Percentiles rank a stretch among this genome's conserved stretches.
Evolutionary conservation across 192 early-diverging fungal species (phyloP).

Genomic region (Backusella morwellensis): DNA sequence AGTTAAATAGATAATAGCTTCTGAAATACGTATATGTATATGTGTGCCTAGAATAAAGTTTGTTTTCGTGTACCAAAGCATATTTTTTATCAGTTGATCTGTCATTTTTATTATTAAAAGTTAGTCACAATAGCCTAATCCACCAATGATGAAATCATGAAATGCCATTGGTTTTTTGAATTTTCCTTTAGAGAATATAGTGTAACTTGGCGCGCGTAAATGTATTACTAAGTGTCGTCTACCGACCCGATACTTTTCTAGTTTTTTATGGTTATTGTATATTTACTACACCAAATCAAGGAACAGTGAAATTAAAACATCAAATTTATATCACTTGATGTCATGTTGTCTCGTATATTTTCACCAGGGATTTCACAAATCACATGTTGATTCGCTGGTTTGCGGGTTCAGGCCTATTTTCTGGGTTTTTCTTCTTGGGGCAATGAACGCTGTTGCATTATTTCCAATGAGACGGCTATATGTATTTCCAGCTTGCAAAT

Average conservation of each 20-base stretch:
- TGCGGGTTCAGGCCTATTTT: not conserved
- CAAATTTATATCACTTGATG: not conserved
- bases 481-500: not conserved
- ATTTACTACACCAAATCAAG: not conserved
- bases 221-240: not conserved
- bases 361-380: not conserved
- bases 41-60: not conserved
- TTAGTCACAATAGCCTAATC: not conserved
- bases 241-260: not conserved
- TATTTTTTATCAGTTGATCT: not conserved
- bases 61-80: not conserved
- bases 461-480: not conserved
- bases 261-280: not conserved
- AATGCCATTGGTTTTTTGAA: not conserved
- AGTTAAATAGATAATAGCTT: not conserved
- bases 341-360: not conserved
- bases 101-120: constrained; percentile 1
- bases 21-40: not conserved
- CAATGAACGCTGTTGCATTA: not conserved
- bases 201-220: not conserved
- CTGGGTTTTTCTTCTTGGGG: not conserved
- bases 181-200: not conserved
- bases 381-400: not conserved
- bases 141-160: not conserved
- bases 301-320: not conserved